Evolutionary conservation across 106 monocot genomes (phyloP), one percentile per base, ranked within the genome.

Genomic region (Apostasia ramifera): DNA sequence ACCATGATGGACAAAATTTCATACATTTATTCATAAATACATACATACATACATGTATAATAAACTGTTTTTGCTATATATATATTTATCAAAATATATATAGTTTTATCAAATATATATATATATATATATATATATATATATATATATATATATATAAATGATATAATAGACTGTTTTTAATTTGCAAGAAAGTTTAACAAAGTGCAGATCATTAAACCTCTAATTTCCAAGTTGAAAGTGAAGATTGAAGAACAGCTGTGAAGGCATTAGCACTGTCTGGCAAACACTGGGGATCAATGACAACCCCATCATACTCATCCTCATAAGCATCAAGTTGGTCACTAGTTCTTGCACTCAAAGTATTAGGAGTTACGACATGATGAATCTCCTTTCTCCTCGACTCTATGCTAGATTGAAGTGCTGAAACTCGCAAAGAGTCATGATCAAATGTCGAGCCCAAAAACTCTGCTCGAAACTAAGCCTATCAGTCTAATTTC

Each of bases 271-370:
- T 79, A 40, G 83, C 70, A 64, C 75, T 79, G 44, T 73, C 56
- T 45, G 94, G 90, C 62, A 94, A 75, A 70, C 75, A 74, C 45
- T 85, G 71, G 10, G 82, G 61, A 79, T 85, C 81, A 50, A 91
- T 76, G 44, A 94, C 74, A 63, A 70, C 81, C 6, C 94, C 90
- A 67, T 71, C 85, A 69, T 94, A 94, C 45, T 87, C 87, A 85
- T 91, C 90, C 61, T 94, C 91, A 53, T 61, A 85, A 57, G 81
- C 81, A 70, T 94, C 82, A 11, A 94, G 79, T 57, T 81, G 3
- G 53, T 83, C 91, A 10, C 45, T 41, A 46, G 73, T 44, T 66
- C 60, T 72, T n/a, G 55, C 71, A 2, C 81, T 48, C 58, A 79
- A 53, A 37, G 74, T 71, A 13, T 73, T 64, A 4, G 74, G 71